Conservation (phyloP, 768 basidiomycete genomes). For the Lactifluus volemus region DNA sequence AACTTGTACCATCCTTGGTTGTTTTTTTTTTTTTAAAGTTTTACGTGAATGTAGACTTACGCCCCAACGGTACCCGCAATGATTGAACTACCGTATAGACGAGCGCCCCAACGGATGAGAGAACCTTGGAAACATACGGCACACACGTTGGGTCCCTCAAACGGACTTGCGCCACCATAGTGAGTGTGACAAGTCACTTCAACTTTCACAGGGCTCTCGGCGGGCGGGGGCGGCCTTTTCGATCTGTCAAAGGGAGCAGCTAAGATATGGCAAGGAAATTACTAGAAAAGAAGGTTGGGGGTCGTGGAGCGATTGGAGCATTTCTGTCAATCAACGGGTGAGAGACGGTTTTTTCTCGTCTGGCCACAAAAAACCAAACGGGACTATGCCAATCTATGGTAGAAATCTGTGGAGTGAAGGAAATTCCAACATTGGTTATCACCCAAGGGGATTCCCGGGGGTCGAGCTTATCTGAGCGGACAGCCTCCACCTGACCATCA, state of each 20-base stretch:
- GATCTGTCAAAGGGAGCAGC: not conserved
- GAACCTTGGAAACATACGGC: conserved; percentile 6
- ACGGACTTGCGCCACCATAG: not conserved
- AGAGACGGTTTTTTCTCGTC: not conserved
- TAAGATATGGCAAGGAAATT: not conserved
- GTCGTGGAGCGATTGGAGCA: too few relatives aligned
- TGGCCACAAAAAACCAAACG: not conserved
- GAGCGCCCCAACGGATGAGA: not conserved
- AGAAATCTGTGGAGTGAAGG: not conserved
- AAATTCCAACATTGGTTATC: not conserved
- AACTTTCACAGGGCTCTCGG: not conserved
- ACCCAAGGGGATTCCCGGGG: not conserved
- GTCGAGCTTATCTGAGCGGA: not conserved
- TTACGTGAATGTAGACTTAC: not conserved
- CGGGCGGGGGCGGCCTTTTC: not conserved
- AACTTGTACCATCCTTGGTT: too few relatives aligned
- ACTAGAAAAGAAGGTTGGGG: too few relatives aligned
- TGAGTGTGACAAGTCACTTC: not conserved
- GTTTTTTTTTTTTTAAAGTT: too few relatives aligned
- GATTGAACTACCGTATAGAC: not conserved
- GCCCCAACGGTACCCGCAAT: not conserved
- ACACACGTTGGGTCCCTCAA: conserved; percentile 14
- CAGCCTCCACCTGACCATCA: conserved; percentile 1
- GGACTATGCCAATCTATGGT: conserved; percentile 2
- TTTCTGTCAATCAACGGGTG: too few relatives aligned